A percentile compares a stretch with the other conserved stretches of the same genome.
Conservation (phyloP, 768 basidiomycete species). For the Mycena rebaudengoi region DNA sequence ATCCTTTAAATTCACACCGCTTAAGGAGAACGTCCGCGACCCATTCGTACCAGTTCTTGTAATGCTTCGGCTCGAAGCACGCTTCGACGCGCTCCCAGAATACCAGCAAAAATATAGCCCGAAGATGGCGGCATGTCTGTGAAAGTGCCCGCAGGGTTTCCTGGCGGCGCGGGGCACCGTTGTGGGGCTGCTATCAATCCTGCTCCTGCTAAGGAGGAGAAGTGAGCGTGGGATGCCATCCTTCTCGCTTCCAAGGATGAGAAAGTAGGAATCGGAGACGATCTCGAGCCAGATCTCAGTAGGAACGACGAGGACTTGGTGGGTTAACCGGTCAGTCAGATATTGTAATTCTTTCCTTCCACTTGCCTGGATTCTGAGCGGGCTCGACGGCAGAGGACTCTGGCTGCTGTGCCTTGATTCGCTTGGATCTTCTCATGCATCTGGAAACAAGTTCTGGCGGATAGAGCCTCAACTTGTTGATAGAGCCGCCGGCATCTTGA, state of each 20-base stretch:
- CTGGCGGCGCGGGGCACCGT: slow-evolving; percentile 30
- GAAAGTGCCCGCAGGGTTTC: slow-evolving; percentile 43
- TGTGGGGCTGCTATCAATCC: not conserved
- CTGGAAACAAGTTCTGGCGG: not conserved
- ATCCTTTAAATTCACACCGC: slow-evolving; percentile 34
- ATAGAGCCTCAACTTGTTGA: too few relatives aligned
- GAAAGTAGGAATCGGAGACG: slow-evolving; percentile 27
- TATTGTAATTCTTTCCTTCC: too few relatives aligned
- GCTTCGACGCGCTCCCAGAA: slow-evolving; percentile 43
- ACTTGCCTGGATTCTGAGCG: not conserved
- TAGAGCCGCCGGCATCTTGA: too few relatives aligned
- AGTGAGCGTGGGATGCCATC: slow-evolving; percentile 13
- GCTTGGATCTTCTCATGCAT: not conserved
- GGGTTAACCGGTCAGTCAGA: not conserved
- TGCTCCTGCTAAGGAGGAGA: not conserved
- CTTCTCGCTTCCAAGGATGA: not conserved
- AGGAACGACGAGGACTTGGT: slow-evolving; percentile 33
- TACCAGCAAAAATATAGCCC: slow-evolving; percentile 37
- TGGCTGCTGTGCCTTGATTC: not conserved
- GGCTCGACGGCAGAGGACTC: not conserved
- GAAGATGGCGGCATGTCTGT: slow-evolving; percentile 40
- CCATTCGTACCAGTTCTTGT: slow-evolving; percentile 33
- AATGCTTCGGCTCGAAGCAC: slow-evolving; percentile 29
- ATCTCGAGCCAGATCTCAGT: slow-evolving; percentile 42
- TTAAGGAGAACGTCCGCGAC: slow-evolving; percentile 34